Base-by-base conservation (phyloP, 805 yeast species). In the Metschnikowia matae region DNA sequence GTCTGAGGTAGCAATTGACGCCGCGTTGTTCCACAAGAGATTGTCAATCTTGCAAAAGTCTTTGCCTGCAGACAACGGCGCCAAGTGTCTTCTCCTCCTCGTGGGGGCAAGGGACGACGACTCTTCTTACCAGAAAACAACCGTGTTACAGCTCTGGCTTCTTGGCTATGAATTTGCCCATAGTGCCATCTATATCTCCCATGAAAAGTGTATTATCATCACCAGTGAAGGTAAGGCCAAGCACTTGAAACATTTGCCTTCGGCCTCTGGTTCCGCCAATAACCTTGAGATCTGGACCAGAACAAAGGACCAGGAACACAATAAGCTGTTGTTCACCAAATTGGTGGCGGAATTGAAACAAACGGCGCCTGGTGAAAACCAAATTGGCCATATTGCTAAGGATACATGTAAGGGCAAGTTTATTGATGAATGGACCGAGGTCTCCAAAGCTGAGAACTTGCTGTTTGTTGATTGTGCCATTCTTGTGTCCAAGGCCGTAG, bases 141-240 rank as follows among this genome's bases (percentile, higher is more conserved):
- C 96, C 0, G 84, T 87, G 41, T 69, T 91, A 43, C 97, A 91
- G 65, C 86, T 83, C 47, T 92, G 98, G 98, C 72, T 92, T 48
- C 71, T 92, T 44, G 96, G 97, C 3, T 92, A 91, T 65, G 98
- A 94, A 65, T 92, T 92, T 63, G 95, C 96, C n/a, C 94, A 94
- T 46, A 90, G 97, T 1, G 83, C 83, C 31, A 69, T 92, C 48
- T 81, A 78, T 46, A 70, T 91, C 51, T 79, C 87, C 3, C 75
- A 78, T 48, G 80, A 78, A 36, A 82, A 81, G 56, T 72, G 82
- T 36, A 67, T 82, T 3, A 72, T 92, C 48, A 75, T 91, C 51
- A 91, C 97, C 0, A 84, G 92, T 31, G 85, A 83, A 44, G 89
- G 89, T 6, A 92, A 92, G 68, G 89, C 95, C 39, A 88, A 84